Base-by-base conservation (phyloP, 768 basidiomycete genomes). In the Mycena rosella region DNA sequence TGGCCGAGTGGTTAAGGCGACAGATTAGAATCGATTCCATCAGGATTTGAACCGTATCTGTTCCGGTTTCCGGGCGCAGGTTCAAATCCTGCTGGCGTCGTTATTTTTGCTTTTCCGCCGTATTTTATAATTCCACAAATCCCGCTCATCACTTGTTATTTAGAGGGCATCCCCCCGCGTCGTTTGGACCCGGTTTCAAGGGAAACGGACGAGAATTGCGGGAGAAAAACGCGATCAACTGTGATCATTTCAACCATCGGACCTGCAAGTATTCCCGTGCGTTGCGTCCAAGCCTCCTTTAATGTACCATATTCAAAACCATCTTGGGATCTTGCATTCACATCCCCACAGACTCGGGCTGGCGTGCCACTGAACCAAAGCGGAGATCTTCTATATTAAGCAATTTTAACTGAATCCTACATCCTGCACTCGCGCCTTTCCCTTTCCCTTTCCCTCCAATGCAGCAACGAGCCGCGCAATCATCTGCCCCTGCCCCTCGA, bases 401-500 rank as follows among this genome's bases (percentile, higher is more conserved):
- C 20, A 18, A 38, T 61, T 8, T 61, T 57, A 44, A 22, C 6
- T 44, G 38, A 15, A 38, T 20, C 42, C 42, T 65, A 60, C 44
- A 22, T 70, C 65, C 2, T 47, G 34, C 36, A 60, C 64, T 5
- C 69, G 48, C 17, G 24, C 62, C 61, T 77, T 77, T 34, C 73
- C 74, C 61, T 77, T 77, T 34, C 73, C 74, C 60, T 74, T 75
- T 9, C 64, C 77, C 58, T 82, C 80, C 63, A 84, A 27, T 47
- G 72, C 66, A 29, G 79, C 74, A 36, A 82, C 61, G 60, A 87
- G 64, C 60, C 78, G 72, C 53, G 72, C 60, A 22, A 93, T 77
- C 75, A 91, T 73, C 72, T 79, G 79, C 4, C 87, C 87, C 70
- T 93, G 91, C 61, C 74, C 75, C 74, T 91, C 89, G n/a, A 92